Evolutionary conservation across 257 asterid genomes (phyloP).

Genomic region (Solanum peruvianum): DNA sequence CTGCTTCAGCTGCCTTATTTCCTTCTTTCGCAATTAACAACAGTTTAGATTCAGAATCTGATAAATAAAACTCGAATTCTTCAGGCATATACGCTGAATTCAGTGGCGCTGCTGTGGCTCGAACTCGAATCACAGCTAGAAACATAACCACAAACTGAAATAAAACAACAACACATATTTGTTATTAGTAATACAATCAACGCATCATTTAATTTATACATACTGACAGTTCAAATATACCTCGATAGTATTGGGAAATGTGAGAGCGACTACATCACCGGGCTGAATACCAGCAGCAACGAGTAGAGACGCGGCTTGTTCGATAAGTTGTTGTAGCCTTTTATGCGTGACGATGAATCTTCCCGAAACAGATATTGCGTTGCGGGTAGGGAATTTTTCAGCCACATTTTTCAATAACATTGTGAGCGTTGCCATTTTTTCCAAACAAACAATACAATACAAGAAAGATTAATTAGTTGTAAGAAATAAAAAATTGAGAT

Average conservation of each 20-base stretch:
- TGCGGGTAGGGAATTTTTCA: slow-evolving; percentile 41
- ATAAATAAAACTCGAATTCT: slow-evolving; percentile 77
- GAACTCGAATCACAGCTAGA: slow-evolving; percentile 70
- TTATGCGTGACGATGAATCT: slow-evolving; percentile 56
- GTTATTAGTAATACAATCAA: neutral
- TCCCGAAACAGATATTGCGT: slow-evolving; percentile 64
- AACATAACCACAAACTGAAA: slow-evolving; percentile 79
- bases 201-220: neutral
- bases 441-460: neutral
- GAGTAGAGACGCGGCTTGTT: slow-evolving; percentile 64
- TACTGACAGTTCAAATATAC: slow-evolving; percentile 8
- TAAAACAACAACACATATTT: neutral
- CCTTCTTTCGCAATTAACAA: slow-evolving; percentile 69
- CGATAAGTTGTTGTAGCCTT: slow-evolving; percentile 45
- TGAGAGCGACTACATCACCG: slow-evolving; percentile 80
- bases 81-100: slow-evolving; percentile 84
- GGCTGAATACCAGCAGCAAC: slow-evolving; percentile 74
- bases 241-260: slow-evolving; percentile 87
- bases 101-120: slow-evolving; percentile 92
- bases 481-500: neutral
- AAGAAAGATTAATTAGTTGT: neutral
- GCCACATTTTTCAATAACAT: slow-evolving; percentile 45
- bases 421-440: slow-evolving; percentile 39
- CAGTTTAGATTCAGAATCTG: slow-evolving; percentile 77
- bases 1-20: slow-evolving; percentile 78